Base-by-base conservation (phyloP, 495 filamentous ascomycete species). In the Hapsidospora chrysogenum region DNA sequence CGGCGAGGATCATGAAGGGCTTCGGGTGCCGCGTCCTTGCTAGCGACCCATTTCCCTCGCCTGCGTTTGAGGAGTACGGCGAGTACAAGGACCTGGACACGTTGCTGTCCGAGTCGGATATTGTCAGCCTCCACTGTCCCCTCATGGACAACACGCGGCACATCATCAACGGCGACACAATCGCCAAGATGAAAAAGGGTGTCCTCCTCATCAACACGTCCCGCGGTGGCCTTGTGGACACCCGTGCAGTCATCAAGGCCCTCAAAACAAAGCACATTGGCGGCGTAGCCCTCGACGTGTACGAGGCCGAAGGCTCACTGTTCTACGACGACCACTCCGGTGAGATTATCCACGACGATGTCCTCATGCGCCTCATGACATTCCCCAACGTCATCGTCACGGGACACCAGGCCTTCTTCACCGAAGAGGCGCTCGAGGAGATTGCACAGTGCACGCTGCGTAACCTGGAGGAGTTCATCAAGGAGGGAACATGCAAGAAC, bases 371-470 rank as follows among this genome's bases (percentile, higher is more conserved):
- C n/a, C 45, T 81, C 38, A 68, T 75, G 49, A 78, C 76, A 1
- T 80, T 80, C 42, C 76, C 68, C 30, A 80, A 80, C 39, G 76
- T 79, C 4, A 44, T 80, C 30, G 51, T 80, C 36, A 73, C 67
- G 40, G 73, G 76, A 0, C 76, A 80, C 41, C 76, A 80, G 55
- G 76, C 68, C 1, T 80, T 80, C 50, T 76, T 80, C 34, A 80
- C 76, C 2, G 49, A 66, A 16, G 76, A 80, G 52, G 76, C 76
- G 3, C 46, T 80, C 29, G 57, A 52, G 2, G 71, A 76, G 52
- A 80, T 80, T 46, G 62, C 76, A 3, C 63, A 64, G n/a, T 65
- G 61, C 9, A 78, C 74, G 7, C 35, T 78, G 34, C 32, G 46
- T 15, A 80, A 80, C 41, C 39, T 77, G 10, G 45, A 48, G 11